Conservation (phyloP, 225 moss, liverwort and hornwort genomes). For the Lunularia cruciata region DNA sequence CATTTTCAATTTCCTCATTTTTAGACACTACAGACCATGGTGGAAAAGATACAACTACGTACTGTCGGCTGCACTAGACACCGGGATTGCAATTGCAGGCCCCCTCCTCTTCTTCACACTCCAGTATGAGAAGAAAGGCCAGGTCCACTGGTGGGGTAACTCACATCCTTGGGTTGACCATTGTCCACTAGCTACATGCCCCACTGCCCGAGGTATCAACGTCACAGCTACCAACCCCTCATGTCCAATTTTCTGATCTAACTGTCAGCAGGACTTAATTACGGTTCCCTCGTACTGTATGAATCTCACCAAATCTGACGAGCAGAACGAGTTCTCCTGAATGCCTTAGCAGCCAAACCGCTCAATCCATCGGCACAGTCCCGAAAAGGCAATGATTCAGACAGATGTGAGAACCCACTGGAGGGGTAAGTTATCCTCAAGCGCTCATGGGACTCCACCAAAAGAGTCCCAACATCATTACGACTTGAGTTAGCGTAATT, state of each 20-base stretch:
- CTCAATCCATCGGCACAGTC: too few relatives aligned
- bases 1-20: constrained; percentile 60
- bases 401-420: too few relatives aligned
- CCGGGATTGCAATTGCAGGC: constrained; percentile 43
- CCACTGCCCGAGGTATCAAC: constrained; percentile 39
- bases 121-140: background rate
- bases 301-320: background rate
- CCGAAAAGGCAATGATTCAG: too few relatives aligned
- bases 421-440: too few relatives aligned
- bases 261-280: constrained; percentile 1
- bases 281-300: background rate
- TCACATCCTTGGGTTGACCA: constrained; percentile 31
- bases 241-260: constrained; percentile 35
- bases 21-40: constrained; percentile 47
- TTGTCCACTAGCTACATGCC: constrained; percentile 41
- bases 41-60: constrained; percentile 50
- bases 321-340: background rate
- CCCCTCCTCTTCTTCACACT: constrained; percentile 41
- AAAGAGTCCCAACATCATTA: too few relatives aligned
- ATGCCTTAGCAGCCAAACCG: too few relatives aligned
- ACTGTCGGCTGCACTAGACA: constrained; percentile 48
- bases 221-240: constrained; percentile 30
- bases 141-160: constrained; percentile 41
- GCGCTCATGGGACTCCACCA: too few relatives aligned
- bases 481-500: too few relatives aligned